Evolutionary conservation across 1,284 basidiomycete genomes (phyloP).

Genomic region (Clitocybe nebularis): DNA sequence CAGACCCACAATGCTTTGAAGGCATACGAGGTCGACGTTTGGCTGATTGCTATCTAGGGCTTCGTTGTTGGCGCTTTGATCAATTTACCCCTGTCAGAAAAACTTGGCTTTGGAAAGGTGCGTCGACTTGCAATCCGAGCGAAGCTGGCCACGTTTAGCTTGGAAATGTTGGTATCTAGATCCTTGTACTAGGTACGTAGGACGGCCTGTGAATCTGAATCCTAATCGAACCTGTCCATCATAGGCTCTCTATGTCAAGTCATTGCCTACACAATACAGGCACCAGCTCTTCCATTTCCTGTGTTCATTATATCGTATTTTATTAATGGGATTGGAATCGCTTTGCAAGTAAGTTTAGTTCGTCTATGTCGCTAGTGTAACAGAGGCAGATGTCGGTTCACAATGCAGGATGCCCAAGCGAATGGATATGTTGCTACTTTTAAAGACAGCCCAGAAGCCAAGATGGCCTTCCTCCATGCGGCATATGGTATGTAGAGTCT

Average conservation of each 20-base stretch:
- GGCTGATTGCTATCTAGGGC: constrained; percentile 30
- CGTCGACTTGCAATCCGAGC: constrained; percentile 5
- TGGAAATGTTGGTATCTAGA: too few relatives aligned
- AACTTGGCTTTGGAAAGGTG: constrained; percentile 57
- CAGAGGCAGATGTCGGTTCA: background rate
- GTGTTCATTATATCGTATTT: constrained; percentile 57
- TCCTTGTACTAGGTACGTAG: constrained; percentile 32
- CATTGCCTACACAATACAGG: constrained; percentile 42
- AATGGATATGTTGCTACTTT: constrained; percentile 53
- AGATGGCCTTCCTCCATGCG: constrained; percentile 65
- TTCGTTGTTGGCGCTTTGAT: constrained; percentile 45
- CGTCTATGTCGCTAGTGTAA: background rate
- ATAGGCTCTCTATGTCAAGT: constrained; percentile 42
- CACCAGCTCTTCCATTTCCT: constrained; percentile 63
- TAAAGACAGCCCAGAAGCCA: constrained; percentile 39
- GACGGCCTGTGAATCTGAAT: background rate
- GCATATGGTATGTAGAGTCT: constrained; percentile 17
- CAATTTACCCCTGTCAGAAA: constrained; percentile 51
- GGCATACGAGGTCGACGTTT: background rate
- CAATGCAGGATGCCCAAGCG: constrained; percentile 45
- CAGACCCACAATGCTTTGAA: background rate
- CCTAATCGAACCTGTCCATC: constrained; percentile 8
- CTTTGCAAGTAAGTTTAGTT: constrained; percentile 18
- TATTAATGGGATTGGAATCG: constrained; percentile 48
- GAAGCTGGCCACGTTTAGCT: too few relatives aligned